Base-by-base conservation (phyloP, 345 rosid genomes). In the Durio zibethinus region DNA sequence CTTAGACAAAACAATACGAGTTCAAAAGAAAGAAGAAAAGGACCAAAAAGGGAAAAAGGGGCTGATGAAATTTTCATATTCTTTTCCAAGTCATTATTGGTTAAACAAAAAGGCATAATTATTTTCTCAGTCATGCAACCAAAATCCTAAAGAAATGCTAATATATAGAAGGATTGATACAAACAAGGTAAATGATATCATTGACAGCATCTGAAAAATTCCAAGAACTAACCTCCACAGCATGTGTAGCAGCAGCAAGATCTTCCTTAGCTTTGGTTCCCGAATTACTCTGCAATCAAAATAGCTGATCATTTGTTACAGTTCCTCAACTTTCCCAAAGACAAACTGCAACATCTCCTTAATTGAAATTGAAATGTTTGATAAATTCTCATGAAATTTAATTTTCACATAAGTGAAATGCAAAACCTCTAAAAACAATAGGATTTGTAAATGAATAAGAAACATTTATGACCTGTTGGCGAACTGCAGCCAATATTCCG, bases 181-280 rank as follows among this genome's bases (percentile, higher is more conserved):
- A 52, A 76, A 33, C 1, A 71, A 35, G 8, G 6, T 33, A 7
- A 6, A 60, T 42, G 48, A 23, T 48, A 33, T 31, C 35, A 47
- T 27, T 10, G 2, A 35, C 11, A 33, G 62, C 71, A 70, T 23
- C 21, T 20, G 31, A 23, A 60, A 70, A n/a, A 14, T 38, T 79
- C 72, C 11, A 14, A 61, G 48, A 77, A 77, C 90, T 82, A 81
- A 92, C 99, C 98, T 96, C 86, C 67, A 96, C 99, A 85, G 98
- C 98, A 80, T 76, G 86, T 23, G 97, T 96, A 81, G 98, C 98
- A 85, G 97, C 94, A 82, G 98, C 97, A 87, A 96, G 98, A 87
- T 96, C 99, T 88, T 96, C 98, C 84, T 96, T 93, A 29, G 98
- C 98, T 88, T 92, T 96, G 36, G 92, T 92, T 80, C 99, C 97